These are phyloP conservation scores for Fusarium algeriense DNA, from an alignment of 2,329 filamentous ascomycete genomes.

Conservation along the genomic window DNA sequence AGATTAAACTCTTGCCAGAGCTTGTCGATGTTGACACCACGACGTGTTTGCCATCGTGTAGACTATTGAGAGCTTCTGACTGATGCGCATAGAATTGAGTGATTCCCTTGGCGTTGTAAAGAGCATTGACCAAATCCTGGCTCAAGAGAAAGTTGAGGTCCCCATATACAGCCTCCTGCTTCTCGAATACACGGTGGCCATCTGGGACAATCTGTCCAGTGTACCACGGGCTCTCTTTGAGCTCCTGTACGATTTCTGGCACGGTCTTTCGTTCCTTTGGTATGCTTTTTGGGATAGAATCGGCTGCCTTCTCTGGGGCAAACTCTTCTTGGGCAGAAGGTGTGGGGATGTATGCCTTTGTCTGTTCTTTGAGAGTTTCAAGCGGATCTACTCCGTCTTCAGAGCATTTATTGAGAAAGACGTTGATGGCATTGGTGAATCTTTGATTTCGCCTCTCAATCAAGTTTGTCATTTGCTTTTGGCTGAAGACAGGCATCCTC, in stretches of 20 bases:
- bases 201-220: slow-evolving; percentile 92
- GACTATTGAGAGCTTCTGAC: slow-evolving; percentile 89
- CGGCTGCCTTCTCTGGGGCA: slow-evolving; percentile 50
- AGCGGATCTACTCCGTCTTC: slow-evolving; percentile 76
- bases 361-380: slow-evolving; percentile 69
- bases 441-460: slow-evolving; percentile 92
- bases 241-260: slow-evolving; percentile 84
- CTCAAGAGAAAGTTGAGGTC: slow-evolving; percentile 88
- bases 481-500: slow-evolving; percentile 92
- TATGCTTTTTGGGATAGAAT: slow-evolving; percentile 75
- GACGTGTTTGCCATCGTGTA: slow-evolving; percentile 85
- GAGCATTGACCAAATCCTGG: slow-evolving; percentile 91
- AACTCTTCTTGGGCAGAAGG: slow-evolving; percentile 60
- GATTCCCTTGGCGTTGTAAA: slow-evolving; percentile 93
- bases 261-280: slow-evolving; percentile 84
- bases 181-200: slow-evolving; percentile 90
- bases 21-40: slow-evolving; percentile 96
- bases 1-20: slow-evolving; percentile 98
- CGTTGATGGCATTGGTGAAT: slow-evolving; percentile 81
- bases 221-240: slow-evolving; percentile 89
- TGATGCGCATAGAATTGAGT: slow-evolving; percentile 91
- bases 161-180: slow-evolving; percentile 83
- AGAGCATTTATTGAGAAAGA: slow-evolving; percentile 80
- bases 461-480: slow-evolving; percentile 88
- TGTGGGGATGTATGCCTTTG: slow-evolving; percentile 71